Conservation (phyloP, 2,329 filamentous ascomycete genomes). For the Lachnellula occidentalis region DNA sequence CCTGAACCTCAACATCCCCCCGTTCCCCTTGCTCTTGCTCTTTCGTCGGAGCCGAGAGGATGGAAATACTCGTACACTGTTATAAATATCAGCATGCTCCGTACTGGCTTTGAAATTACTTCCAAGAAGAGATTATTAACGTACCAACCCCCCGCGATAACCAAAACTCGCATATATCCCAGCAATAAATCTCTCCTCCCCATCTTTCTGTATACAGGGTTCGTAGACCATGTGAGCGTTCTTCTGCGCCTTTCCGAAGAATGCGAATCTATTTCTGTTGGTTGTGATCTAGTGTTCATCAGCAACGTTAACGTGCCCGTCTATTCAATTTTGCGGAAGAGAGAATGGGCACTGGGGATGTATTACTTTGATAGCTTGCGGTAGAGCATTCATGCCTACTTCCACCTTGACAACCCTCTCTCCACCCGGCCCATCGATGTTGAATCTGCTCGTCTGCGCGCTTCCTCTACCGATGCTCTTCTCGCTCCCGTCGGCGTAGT, state of each 20-base stretch:
- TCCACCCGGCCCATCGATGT: constrained; percentile 9
- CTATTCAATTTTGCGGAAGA: not conserved
- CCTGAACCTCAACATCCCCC: not conserved
- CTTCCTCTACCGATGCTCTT: not conserved
- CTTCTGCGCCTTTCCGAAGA: constrained; percentile 12
- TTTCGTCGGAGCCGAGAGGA: not conserved
- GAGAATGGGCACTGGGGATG: not conserved
- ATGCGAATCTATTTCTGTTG: constrained; percentile 4
- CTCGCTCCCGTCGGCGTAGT: constrained; percentile 3
- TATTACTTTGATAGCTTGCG: constrained; percentile 12
- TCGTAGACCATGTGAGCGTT: constrained; percentile 6
- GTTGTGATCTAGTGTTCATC: constrained; percentile 9
- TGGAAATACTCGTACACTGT: constrained; percentile 2
- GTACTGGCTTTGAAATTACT: too few species aligned
- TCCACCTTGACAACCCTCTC: constrained; percentile 11
- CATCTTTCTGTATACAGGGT: not conserved
- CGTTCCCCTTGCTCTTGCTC: not conserved
- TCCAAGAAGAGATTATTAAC: not conserved
- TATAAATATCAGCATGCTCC: not conserved
- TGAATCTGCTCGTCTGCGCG: not conserved
- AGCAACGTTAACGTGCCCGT: not conserved
- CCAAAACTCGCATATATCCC: constrained; percentile 12
- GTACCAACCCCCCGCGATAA: not conserved
- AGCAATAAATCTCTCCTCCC: constrained; percentile 2
- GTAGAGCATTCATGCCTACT: constrained; percentile 13